Evolutionary conservation across 208 protist genomes (phyloP).

Genomic region (Crithidia brevicula): DNA sequence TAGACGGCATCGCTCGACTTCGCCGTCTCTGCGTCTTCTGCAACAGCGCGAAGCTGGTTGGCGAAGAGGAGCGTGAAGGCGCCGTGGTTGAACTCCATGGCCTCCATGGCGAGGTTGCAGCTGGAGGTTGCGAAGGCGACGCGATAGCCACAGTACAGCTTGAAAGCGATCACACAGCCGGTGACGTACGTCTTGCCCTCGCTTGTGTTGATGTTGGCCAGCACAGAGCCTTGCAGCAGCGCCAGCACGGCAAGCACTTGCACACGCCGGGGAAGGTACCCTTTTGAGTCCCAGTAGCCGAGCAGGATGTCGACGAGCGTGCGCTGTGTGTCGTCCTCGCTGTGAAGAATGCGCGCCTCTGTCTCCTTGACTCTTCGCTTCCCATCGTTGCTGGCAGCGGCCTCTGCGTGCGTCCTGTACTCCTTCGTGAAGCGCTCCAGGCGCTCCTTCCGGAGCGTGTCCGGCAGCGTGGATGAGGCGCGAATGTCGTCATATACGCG

Average conservation of each 20-base stretch:
- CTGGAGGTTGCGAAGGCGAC: neutral
- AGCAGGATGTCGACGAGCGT: neutral
- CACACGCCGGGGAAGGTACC: neutral
- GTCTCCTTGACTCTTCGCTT: neutral
- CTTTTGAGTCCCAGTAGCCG: neutral
- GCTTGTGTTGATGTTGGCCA: neutral
- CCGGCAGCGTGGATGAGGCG: neutral
- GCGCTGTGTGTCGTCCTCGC: neutral
- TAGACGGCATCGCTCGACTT: neutral
- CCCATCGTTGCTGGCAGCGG: neutral
- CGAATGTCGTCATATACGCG: neutral
- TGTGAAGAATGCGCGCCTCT: neutral
- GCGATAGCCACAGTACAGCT: neutral
- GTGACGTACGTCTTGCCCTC: neutral
- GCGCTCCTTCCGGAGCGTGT: neutral
- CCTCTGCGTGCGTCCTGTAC: neutral
- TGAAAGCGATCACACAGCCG: neutral
- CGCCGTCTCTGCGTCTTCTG: neutral
- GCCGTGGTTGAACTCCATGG: neutral
- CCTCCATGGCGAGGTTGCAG: neutral
- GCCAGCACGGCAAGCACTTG: neutral
- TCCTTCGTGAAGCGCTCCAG: neutral
- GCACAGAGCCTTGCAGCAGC: neutral
- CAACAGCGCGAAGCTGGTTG: neutral
- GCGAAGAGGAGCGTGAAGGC: neutral